Percentiles rank a stretch among this genome's conserved stretches.
Evolutionary conservation across 2,329 filamentous ascomycete species (phyloP).

Genomic region (Microcera coccophila): DNA sequence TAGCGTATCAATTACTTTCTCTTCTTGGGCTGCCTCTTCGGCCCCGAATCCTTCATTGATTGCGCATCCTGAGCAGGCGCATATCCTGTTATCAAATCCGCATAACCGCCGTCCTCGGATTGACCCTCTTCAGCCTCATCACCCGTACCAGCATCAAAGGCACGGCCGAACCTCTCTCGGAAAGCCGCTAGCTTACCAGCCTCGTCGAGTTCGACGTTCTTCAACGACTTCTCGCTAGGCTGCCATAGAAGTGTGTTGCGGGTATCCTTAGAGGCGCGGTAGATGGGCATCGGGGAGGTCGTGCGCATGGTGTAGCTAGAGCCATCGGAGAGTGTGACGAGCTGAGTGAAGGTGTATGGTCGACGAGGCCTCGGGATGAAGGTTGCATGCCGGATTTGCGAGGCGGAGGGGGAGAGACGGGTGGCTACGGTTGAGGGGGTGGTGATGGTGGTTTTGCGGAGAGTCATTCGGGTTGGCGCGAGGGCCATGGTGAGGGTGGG

Average conservation of each 20-base stretch:
- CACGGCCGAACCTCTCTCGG: constrained; percentile 74
- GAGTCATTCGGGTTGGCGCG: constrained; percentile 28
- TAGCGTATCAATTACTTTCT: constrained; percentile 39
- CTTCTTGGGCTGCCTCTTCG: constrained; percentile 44
- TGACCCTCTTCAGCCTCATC: constrained; percentile 27
- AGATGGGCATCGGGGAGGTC: constrained; percentile 62
- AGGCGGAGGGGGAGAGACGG: constrained; percentile 29
- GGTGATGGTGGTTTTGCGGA: constrained; percentile 25
- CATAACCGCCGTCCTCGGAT: constrained; percentile 28
- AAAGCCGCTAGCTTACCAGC: constrained; percentile 86
- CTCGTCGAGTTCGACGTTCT: constrained; percentile 92
- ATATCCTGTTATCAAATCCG: constrained; percentile 51
- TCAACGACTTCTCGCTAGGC: constrained; percentile 71
- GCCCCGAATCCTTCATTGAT: constrained; percentile 34
- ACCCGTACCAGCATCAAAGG: constrained; percentile 64
- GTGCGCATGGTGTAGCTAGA: constrained; percentile 77
- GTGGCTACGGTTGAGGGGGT: constrained; percentile 22
- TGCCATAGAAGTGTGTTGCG: constrained; percentile 92
- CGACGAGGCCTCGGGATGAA: constrained; percentile 84
- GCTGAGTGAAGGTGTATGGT: constrained; percentile 96
- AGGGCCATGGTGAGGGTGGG: constrained; percentile 26
- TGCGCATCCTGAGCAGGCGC: constrained; percentile 35
- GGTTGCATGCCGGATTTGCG: constrained; percentile 73
- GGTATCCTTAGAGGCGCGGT: constrained; percentile 70
- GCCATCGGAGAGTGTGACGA: constrained; percentile 88